Conservation (phyloP, 192 early-diverging fungal species). For the Obelidium mucronatum region DNA sequence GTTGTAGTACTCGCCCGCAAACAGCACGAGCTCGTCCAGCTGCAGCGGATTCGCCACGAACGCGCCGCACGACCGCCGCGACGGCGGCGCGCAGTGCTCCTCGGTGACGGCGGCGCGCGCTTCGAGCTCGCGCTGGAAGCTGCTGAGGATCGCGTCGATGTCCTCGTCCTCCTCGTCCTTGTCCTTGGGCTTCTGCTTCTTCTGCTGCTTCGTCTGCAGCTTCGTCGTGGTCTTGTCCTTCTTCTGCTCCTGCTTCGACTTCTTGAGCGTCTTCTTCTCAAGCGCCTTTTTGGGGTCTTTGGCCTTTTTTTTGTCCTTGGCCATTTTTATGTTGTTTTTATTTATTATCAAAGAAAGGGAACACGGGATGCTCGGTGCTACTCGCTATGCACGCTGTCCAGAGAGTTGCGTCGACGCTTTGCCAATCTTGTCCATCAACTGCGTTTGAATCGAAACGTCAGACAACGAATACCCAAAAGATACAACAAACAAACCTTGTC, state of each 20-base stretch:
- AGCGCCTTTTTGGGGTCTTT: slow-evolving; percentile 31
- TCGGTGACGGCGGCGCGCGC: slow-evolving; percentile 50
- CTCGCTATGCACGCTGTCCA: not conserved
- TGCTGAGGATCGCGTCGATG: slow-evolving; percentile 69
- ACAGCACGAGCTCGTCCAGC: slow-evolving; percentile 64
- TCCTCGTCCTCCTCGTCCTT: slow-evolving; percentile 69
- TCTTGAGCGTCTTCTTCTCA: slow-evolving; percentile 40
- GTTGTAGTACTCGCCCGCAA: slow-evolving; percentile 74
- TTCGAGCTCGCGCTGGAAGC: slow-evolving; percentile 58
- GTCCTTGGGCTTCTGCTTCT: slow-evolving; percentile 28
- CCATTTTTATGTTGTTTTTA: not conserved
- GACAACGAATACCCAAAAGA: not conserved
- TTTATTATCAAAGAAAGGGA: not conserved
- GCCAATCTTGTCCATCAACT: slow-evolving; percentile 22
- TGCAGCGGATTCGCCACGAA: slow-evolving; percentile 69
- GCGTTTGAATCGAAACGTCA: not conserved
- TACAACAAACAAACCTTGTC: slow-evolving; percentile 28
- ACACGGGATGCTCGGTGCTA: not conserved
- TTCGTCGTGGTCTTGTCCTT: slow-evolving; percentile 45
- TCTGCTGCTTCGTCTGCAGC: slow-evolving; percentile 35
- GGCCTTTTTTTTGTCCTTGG: slow-evolving; percentile 37
- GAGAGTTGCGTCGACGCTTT: slow-evolving; percentile 26
- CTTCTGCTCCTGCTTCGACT: slow-evolving; percentile 49
- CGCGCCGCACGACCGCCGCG: slow-evolving; percentile 65
- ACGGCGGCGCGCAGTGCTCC: slow-evolving; percentile 50